These are phyloP conservation scores for Ogataea hybrid DNA, from an alignment of 1,139 yeast genomes.

Conservation along the genomic window DNA sequence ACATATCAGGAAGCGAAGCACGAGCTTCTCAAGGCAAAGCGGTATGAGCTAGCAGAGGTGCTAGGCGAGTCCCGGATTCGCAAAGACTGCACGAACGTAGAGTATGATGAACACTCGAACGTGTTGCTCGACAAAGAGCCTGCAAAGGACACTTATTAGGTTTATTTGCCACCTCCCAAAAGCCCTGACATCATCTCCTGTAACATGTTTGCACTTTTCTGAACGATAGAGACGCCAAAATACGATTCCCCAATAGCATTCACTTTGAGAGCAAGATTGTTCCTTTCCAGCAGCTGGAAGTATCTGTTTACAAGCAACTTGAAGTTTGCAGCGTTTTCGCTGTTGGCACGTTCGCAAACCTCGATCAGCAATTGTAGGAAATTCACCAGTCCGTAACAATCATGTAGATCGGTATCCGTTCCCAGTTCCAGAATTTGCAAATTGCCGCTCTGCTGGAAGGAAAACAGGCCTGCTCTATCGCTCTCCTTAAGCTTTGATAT, in stretches of 20 bases:
- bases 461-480: slow-evolving; percentile 5
- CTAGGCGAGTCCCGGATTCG: slow-evolving; percentile 51
- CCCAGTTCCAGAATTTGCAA: slow-evolving; percentile 18
- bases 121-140: slow-evolving; percentile 26
- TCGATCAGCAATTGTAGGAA: slow-evolving; percentile 66
- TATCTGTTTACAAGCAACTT: slow-evolving; percentile 29
- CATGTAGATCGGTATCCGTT: slow-evolving; percentile 23
- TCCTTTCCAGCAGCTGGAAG: slow-evolving; percentile 40
- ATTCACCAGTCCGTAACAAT: slow-evolving; percentile 46
- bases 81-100: slow-evolving; percentile 33
- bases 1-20: slow-evolving; percentile 67
- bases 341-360: slow-evolving; percentile 56
- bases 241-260: slow-evolving; percentile 46
- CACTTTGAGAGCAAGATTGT: slow-evolving; percentile 45
- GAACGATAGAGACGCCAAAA: slow-evolving; percentile 55
- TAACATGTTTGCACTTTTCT: slow-evolving; percentile 62
- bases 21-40: slow-evolving; percentile 54
- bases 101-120: slow-evolving; percentile 26
- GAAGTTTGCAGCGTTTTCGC: slow-evolving; percentile 29
- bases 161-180: slow-evolving; percentile 39
- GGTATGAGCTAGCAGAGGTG: slow-evolving; percentile 71
- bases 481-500: slow-evolving; percentile 14
- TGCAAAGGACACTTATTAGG: slow-evolving; percentile 29
- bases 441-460: slow-evolving; percentile 13
- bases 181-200: slow-evolving; percentile 87